A percentile compares a stretch with the other conserved stretches of the same genome.
Evolutionary conservation across 2,329 filamentous ascomycete genomes (phyloP).

Genomic region (Zymoseptoria pseudotritici): DNA sequence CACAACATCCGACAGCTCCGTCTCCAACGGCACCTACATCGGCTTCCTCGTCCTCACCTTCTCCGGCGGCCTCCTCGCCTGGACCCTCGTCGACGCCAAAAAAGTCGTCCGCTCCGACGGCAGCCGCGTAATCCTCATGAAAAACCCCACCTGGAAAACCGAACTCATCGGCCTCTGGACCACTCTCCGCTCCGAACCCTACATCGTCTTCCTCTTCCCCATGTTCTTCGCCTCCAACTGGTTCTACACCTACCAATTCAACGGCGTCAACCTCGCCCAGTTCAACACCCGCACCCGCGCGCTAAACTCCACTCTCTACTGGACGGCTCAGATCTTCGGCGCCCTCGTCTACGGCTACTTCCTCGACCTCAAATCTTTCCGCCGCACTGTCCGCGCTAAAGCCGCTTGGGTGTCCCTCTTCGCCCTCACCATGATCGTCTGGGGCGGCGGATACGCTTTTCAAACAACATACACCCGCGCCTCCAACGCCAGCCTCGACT

Average conservation of each 20-base stretch:
- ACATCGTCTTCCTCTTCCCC: conserved; percentile 68
- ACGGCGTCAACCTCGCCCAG: conserved; percentile 60
- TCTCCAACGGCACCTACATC: conserved; percentile 75
- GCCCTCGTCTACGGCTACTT: conserved; percentile 64
- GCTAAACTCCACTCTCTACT: conserved; percentile 72
- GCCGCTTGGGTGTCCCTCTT: conserved; percentile 55
- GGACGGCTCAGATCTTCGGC: conserved; percentile 68
- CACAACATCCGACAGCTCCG: conserved; percentile 43
- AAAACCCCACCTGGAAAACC: conserved; percentile 78
- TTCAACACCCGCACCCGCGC: conserved; percentile 69
- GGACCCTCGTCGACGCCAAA: conserved; percentile 63
- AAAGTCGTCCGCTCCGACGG: conserved; percentile 70
- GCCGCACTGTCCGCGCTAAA: conserved; percentile 62
- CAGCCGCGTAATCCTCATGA: conserved; percentile 75
- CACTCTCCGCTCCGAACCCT: conserved; percentile 62
- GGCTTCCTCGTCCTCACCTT: conserved; percentile 81
- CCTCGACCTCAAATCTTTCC: conserved; percentile 53
- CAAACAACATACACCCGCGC: conserved; percentile 53
- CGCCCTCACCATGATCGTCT: conserved; percentile 65
- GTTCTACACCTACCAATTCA: conserved; percentile 77
- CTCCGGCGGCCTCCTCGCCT: conserved; percentile 60
- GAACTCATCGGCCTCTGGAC: conserved; percentile 71
- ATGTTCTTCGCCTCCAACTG: conserved; percentile 76
- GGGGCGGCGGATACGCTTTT: conserved; percentile 77
- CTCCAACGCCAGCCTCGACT: conserved; percentile 49